A percentile compares a stretch with the other conserved stretches of the same genome.
Conservation (phyloP, 1,139 yeast genomes). For the Candida sp. region DNA sequence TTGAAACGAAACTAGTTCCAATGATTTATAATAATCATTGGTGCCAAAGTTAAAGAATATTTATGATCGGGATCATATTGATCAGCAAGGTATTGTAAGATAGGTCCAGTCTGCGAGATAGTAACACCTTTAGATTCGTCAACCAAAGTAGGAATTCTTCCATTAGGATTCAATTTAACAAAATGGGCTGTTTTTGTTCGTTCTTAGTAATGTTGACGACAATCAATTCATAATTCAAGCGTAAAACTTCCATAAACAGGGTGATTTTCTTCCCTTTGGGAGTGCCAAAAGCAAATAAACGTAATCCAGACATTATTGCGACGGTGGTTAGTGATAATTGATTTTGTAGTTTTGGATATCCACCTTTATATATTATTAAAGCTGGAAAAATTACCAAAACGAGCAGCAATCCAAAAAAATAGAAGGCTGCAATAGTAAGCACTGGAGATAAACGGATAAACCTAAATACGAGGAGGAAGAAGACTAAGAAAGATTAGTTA, state of each 20-base stretch:
- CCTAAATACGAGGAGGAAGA: too few relatives aligned
- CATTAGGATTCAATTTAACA: conserved; percentile 7
- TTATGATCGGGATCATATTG: conserved; percentile 4
- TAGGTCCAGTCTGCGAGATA: conserved; percentile 4
- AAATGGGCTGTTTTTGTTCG: conserved; percentile 9
- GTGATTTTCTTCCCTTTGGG: conserved; percentile 13
- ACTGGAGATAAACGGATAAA: too few relatives aligned
- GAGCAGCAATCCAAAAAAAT: too few relatives aligned
- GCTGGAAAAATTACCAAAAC: background rate
- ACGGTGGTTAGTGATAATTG: too few relatives aligned
- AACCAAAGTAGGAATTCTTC: conserved; percentile 6
- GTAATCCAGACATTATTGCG: background rate
- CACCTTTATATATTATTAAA: too few relatives aligned
- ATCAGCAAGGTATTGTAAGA: conserved; percentile 4
- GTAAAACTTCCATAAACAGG: conserved; percentile 9
- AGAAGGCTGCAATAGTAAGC: too few relatives aligned
- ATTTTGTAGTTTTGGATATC: too few relatives aligned
- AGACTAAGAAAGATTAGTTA: too few relatives aligned
- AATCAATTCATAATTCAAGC: conserved; percentile 7
- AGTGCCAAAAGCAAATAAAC: conserved; percentile 7
- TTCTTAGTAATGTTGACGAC: conserved; percentile 5
- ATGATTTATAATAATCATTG: conserved; percentile 3
- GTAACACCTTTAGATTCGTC: background rate
- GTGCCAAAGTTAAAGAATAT: conserved; percentile 1
- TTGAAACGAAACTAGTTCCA: conserved; percentile 3